These are phyloP conservation scores for Penicillium goetzii DNA, from an alignment of 495 filamentous ascomycete species.

Conservation along the genomic window DNA sequence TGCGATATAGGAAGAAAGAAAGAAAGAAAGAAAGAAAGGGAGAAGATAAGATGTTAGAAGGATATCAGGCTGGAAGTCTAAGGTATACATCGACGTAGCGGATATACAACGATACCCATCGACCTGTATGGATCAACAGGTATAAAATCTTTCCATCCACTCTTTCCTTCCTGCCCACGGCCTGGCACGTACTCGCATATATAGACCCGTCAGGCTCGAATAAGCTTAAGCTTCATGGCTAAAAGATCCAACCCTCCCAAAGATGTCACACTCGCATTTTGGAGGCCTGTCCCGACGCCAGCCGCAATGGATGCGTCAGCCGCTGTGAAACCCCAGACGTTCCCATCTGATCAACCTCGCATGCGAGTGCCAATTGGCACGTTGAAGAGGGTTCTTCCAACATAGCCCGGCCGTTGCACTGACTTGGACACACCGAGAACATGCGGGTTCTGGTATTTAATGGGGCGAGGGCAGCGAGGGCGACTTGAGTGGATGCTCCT, in stretches of 20 bases:
- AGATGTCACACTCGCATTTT: conserved; percentile 42
- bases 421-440: conserved; percentile 14
- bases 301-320: conserved; percentile 48
- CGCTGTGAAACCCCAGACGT: conserved; percentile 49
- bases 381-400: conserved; percentile 12
- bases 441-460: background rate
- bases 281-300: conserved; percentile 41
- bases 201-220: conserved; percentile 23
- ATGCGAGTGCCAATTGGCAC: conserved; percentile 33
- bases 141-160: background rate
- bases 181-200: conserved; percentile 13
- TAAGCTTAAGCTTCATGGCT: conserved; percentile 26
- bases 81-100: background rate
- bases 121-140: background rate
- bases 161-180: background rate
- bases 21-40: background rate
- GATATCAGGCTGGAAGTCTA: background rate
- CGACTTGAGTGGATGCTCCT: background rate
- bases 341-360: conserved; percentile 49
- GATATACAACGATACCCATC: background rate
- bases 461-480: background rate
- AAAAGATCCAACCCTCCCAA: conserved; percentile 13
- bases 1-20: background rate
- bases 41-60: background rate
- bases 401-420: conserved; percentile 11